These are phyloP conservation scores for Euphorbia corollata DNA, from an alignment of 441 rosid genomes.

Conservation along the genomic window DNA sequence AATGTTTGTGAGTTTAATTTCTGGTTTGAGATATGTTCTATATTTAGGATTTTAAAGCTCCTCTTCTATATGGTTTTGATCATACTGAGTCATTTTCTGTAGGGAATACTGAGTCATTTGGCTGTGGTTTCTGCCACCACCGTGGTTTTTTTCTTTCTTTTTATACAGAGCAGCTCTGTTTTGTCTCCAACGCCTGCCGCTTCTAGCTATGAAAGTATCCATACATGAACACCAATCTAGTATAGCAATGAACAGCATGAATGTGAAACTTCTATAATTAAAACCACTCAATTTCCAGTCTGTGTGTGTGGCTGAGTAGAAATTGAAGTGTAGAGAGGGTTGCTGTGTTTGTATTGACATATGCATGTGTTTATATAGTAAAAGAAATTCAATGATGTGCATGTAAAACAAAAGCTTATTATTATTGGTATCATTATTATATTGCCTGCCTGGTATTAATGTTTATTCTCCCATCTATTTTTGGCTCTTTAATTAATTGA, in stretches of 20 bases:
- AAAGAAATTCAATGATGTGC: slow-evolving; percentile 25
- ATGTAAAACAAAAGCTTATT: slow-evolving; percentile 15
- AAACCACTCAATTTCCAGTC: slow-evolving; percentile 31
- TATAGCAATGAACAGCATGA: slow-evolving; percentile 47
- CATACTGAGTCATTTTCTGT: too few species aligned
- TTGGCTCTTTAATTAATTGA: slow-evolving; percentile 22
- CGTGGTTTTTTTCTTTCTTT: slow-evolving; percentile 51
- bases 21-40: too few species aligned
- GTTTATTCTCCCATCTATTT: slow-evolving; percentile 24
- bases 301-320: slow-evolving; percentile 9
- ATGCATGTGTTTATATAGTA: slow-evolving; percentile 43
- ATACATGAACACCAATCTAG: slow-evolving; percentile 62
- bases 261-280: slow-evolving; percentile 40
- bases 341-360: not conserved
- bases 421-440: slow-evolving; percentile 7
- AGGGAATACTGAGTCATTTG: too few species aligned
- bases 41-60: too few species aligned
- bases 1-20: too few species aligned
- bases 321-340: slow-evolving; percentile 17
- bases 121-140: slow-evolving; percentile 29
- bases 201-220: slow-evolving; percentile 76
- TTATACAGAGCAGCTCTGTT: slow-evolving; percentile 42
- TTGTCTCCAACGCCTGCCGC: slow-evolving; percentile 74
- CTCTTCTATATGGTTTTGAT: too few species aligned
- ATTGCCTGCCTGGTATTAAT: slow-evolving; percentile 25